Base-by-base conservation (phyloP, 805 yeast genomes). In the Candida ponderosae region DNA sequence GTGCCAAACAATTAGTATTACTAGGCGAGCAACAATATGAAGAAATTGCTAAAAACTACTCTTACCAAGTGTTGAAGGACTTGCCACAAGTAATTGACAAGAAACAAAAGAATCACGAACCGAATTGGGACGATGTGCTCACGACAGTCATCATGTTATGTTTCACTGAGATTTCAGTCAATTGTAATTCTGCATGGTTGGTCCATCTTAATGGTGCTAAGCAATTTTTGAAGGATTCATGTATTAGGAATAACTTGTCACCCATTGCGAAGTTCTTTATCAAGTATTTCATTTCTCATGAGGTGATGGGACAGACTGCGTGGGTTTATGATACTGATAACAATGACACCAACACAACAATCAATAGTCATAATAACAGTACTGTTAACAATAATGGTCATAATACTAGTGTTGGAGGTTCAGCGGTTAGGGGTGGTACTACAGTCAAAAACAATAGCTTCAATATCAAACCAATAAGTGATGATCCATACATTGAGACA, bases 261-360 rank as follows among this genome's bases (percentile, higher is more conserved):
- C 63, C 66, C 2, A 43, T 65, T 37, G 57, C 55, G 10, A 54
- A 47, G 23, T 65, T 65, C 36, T 63, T 64, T 39, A 51, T 60
- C 6, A 40, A 66, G 15, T 65, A 65, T 40, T 60, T 66, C 41
- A 54, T 62, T 6, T 51, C 63, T 13, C 70, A 66, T 43, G 72
- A 66, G 39, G 63, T 66, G 2, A 60, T 66, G 68, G 66, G 68
- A 4, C 66, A 63, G 34, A 65, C 71, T 0, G 66, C 65, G 2
- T 63, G 66, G 67, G 48, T 51, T 16, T 46, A 48, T 31, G 55
- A 54, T 24, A 38, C 37, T 15, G 32, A 38, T 8, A 26, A n/a
- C n/a, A n/a, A n/a, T n/a, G n/a, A n/a, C n/a, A n/a, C n/a, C n/a
- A n/a, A n/a, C n/a, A n/a, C n/a, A n/a, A n/a, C n/a, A n/a, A n/a